A percentile compares a stretch with the other conserved stretches of the same genome.
phyloP scores from a whole-genome alignment of 441 rosid species.

The Gossypium gossypioides region DNA sequence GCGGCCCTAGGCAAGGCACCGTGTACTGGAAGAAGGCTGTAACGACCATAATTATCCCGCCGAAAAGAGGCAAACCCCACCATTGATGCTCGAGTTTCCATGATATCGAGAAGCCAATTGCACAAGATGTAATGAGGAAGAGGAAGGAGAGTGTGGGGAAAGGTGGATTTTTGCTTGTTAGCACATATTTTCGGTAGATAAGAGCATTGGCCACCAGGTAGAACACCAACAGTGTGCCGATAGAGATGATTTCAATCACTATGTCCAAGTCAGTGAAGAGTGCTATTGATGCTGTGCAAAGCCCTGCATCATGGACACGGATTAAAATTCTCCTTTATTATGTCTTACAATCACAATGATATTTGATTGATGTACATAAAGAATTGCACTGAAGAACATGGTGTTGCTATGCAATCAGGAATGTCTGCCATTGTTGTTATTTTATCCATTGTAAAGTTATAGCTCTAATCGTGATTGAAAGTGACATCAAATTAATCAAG shows the following conservation, averaged over 20 bases:
- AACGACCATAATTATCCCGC: conserved; percentile 22
- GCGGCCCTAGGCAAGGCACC: conserved; percentile 18
- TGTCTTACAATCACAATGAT: neutral
- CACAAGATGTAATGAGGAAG: conserved; percentile 42
- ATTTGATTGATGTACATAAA: neutral
- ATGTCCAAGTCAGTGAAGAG: conserved; percentile 67
- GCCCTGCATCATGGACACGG: conserved; percentile 34
- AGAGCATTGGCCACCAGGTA: conserved; percentile 85
- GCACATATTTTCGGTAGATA: conserved; percentile 49
- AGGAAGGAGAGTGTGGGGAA: conserved; percentile 53
- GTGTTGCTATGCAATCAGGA: neutral
- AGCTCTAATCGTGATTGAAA: neutral
- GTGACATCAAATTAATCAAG: neutral
- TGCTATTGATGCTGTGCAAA: conserved; percentile 84
- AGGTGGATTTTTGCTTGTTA: conserved; percentile 38
- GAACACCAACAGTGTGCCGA: conserved; percentile 78
- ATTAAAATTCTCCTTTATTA: neutral
- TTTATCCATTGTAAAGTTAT: neutral
- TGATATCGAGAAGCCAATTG: conserved; percentile 55
- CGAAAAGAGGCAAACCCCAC: conserved; percentile 47
- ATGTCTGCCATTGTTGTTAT: neutral
- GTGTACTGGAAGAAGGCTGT: conserved; percentile 39
- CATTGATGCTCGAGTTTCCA: conserved; percentile 45
- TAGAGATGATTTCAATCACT: conserved; percentile 56
- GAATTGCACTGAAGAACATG: neutral